phyloP scores from a whole-genome alignment of 148 eudicot genomes.

The Silene uniflora region DNA sequence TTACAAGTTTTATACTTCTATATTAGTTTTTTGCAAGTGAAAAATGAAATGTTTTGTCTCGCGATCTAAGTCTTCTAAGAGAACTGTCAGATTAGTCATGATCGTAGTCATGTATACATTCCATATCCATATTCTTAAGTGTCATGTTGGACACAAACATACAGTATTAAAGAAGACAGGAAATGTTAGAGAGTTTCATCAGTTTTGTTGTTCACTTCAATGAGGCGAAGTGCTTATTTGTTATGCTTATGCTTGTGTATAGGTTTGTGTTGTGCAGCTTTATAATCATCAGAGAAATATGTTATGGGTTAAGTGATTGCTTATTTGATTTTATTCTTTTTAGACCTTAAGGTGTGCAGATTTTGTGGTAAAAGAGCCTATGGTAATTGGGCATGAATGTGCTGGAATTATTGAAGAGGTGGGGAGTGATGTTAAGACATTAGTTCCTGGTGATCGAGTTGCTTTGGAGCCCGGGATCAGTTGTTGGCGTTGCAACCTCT shows the following conservation, averaged over 20 bases:
- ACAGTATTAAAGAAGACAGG: no score
- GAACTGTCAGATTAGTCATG: no score
- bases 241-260: background rate
- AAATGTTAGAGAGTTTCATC: no score
- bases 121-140: no score
- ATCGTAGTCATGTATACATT: no score
- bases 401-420: constrained; percentile 84
- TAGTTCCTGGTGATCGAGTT: constrained; percentile 58
- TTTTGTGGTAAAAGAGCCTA: constrained; percentile 79
- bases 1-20: no score
- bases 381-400: constrained; percentile 91
- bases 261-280: background rate
- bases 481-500: constrained; percentile 58
- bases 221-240: background rate
- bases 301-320: background rate
- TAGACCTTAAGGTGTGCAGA: constrained; percentile 67
- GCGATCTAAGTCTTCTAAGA: no score
- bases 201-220: background rate
- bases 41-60: no score
- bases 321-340: background rate
- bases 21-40: no score
- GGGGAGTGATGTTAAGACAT: constrained; percentile 64
- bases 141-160: no score
- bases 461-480: constrained; percentile 88
- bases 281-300: background rate